Evolutionary conservation across 176 grass and related monocot species (phyloP), one percentile per base, ranked within the genome.

Genomic region (Poa pratensis): DNA sequence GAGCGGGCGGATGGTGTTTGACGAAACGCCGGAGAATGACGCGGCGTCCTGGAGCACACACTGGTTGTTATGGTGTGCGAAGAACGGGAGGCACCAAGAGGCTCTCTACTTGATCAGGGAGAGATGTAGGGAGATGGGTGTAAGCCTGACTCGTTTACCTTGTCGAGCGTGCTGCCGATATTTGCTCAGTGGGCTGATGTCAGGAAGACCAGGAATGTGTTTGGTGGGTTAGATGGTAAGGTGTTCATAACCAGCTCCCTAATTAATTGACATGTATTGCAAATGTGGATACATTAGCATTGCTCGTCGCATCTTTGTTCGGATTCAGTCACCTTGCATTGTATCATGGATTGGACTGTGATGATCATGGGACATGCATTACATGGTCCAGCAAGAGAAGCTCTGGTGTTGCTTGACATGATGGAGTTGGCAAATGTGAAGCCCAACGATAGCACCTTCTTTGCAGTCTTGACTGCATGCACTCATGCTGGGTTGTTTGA

Each of bases 401-500:
- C 90, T 86, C 82, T 94, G 50, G 67, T 81, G 40, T 55, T 94
- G 79, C 92, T 92, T 67, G 81, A 77, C 43, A 89, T 30, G 58
- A 92, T 94, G 92, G 82, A 92, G 88, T 65, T 52, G 37, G 75
- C 73, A 74, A 90, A 86, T 62, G 69, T 37, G 39, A 94, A 80
- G 11, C 92, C 92, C 71, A 94, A 94, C 65, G 61, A 92, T 73
- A 32, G 92, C 68, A 84, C 90, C 4, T 94, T 94, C 73, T 27
- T 94, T 6, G 92, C 87, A 15, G 75, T 92, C 85, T 82, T 94
- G 45, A 92, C 92, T 83, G 85, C 92, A 22, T 94, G 90, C 78
- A 92, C 90, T 77, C 92, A 94, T 92, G 92, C 90, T 83, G 92
- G 92, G 73, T 83, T 94, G 70, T 85, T 94, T 58, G 92, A 92